Evolutionary conservation across 2,329 filamentous ascomycete genomes (phyloP).

Genomic region (Ophidiomyces ophidiicola): DNA sequence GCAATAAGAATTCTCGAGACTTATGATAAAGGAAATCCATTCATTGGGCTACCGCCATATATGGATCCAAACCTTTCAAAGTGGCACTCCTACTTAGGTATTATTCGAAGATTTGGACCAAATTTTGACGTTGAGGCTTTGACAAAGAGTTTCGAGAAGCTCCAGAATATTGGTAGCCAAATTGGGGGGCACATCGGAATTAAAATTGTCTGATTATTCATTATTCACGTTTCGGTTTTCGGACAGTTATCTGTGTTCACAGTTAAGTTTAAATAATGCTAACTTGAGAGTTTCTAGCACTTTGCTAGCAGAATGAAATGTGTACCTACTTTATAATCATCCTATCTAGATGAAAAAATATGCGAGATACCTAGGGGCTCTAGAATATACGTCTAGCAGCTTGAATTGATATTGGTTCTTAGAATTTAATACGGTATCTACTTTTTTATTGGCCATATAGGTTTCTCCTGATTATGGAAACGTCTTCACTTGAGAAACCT

Average conservation of each 20-base stretch:
- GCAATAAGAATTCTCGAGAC: neutral
- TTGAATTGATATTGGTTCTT: too few relatives aligned
- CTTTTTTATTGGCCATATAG: slow-evolving; percentile 20
- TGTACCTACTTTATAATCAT: too few relatives aligned
- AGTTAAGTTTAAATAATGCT: too few relatives aligned
- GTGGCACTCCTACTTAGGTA: neutral
- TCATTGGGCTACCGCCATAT: slow-evolving; percentile 1
- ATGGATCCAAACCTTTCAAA: neutral
- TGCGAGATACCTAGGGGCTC: too few relatives aligned
- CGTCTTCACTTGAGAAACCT: slow-evolving; percentile 43
- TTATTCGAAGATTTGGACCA: neutral
- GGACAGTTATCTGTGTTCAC: too few relatives aligned
- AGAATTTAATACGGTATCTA: too few relatives aligned
- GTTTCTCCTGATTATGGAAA: slow-evolving; percentile 39
- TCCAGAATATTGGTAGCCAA: slow-evolving; percentile 1
- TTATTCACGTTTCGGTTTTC: too few relatives aligned
- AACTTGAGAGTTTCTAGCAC: too few relatives aligned
- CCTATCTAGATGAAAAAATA: too few relatives aligned
- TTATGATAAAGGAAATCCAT: neutral
- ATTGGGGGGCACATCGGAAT: too few relatives aligned
- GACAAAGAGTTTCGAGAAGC: neutral
- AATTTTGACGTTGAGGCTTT: neutral
- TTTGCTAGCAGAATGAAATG: too few relatives aligned
- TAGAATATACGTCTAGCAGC: neutral
- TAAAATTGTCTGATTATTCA: too few relatives aligned